A percentile compares a stretch with the other conserved stretches of the same genome.
Evolutionary conservation across 1,139 yeast genomes (phyloP).

Genomic region (Blastobotrys elegans): DNA sequence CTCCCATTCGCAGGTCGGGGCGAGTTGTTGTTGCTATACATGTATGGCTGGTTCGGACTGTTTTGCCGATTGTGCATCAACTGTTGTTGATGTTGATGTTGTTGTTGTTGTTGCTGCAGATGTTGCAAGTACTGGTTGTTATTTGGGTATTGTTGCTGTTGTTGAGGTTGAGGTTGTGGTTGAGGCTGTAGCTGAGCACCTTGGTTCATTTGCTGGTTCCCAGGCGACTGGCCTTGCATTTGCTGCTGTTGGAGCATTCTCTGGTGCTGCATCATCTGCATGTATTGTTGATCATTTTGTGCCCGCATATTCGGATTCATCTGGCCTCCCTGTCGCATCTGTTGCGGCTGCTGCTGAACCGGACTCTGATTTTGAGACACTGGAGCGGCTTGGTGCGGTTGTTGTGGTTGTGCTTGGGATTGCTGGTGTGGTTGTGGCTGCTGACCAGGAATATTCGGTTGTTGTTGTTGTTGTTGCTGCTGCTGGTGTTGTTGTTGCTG

Average conservation of each 20-base stretch:
- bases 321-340: too few species aligned
- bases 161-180: constrained; percentile 16
- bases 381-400: constrained; percentile 5
- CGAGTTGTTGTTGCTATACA: neutral
- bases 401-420: constrained; percentile 15
- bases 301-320: constrained; percentile 7
- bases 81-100: constrained; percentile 10
- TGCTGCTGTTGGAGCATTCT: constrained; percentile 13
- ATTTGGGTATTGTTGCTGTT: constrained; percentile 12
- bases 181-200: constrained; percentile 10
- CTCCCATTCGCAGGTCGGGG: neutral
- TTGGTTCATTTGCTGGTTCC: constrained; percentile 10
- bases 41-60: constrained; percentile 4
- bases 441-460: too few species aligned
- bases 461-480: constrained; percentile 16
- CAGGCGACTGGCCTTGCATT: constrained; percentile 15
- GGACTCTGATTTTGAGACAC: neutral
- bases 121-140: constrained; percentile 16
- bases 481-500: constrained; percentile 13
- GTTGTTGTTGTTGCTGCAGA: constrained; percentile 12
- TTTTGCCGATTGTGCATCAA: constrained; percentile 14
- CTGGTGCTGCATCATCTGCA: constrained; percentile 12
- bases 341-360: neutral
- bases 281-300: constrained; percentile 15
- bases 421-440: constrained; percentile 13